Base-by-base conservation (phyloP, 177 flowering plant species). In the Vitis hybrid region DNA sequence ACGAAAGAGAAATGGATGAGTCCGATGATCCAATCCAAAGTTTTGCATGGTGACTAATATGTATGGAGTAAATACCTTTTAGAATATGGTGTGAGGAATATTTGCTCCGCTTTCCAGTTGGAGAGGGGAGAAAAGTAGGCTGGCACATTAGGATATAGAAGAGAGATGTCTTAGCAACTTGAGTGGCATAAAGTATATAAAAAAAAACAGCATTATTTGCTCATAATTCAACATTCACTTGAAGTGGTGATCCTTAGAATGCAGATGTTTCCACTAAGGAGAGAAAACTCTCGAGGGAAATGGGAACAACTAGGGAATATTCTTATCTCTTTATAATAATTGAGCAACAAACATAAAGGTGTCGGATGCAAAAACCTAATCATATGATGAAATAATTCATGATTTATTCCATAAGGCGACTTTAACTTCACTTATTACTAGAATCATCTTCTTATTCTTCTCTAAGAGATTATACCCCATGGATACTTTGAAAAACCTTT, bases 151-250 rank as follows among this genome's bases (percentile, higher is more conserved):
- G 15, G 51, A 71, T 57, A 51, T 59, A 14, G 4, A 27, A 2
- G 35, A 32, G 55, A 60, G 30, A 72, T 72, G 65, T 72, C 70
- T 60, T 52, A 62, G 67, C 75, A 67, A 67, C 62, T 67, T 67
- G 75, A 49, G 30, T 27, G 18, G 30, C 24, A 62, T 48, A 62
- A 66, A 60, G 60, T 59, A 6, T 8, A 11, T 14, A 66, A 55
- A 67, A 55, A 67, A 51, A 67, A 62, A 40, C 46, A 27, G 27
- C 13, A 62, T 72, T 72, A 72, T 72, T 72, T 50, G 64, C 50
- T 11, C 40, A 19, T 21, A 52, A 32, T 64, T 52, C 64, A 65
- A 52, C 40, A 64, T 63, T 50, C 52, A n/a, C 2, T 17, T n/a
- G 1, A 59, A 11, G 17, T 48, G 21, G 9, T 4, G 60, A 49